Base-by-base conservation (phyloP, 2,329 filamentous ascomycete species). In the Botrytis pseudocinerea region DNA sequence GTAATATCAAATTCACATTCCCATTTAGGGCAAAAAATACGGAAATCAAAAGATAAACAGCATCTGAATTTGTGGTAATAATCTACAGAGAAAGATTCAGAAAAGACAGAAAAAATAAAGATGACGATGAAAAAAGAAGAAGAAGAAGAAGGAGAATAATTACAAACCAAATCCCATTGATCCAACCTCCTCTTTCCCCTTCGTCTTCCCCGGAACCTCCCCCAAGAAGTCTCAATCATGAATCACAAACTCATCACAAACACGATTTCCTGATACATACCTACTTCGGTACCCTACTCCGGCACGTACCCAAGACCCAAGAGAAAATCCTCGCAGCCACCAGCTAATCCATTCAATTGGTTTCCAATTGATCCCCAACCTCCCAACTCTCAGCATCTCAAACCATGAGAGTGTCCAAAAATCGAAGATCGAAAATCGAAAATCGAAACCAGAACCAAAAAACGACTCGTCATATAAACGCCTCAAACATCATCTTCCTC, bases 191-290 rank as follows among this genome's bases (percentile, higher is more conserved):
- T n/a, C 48, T 54, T 16, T 54, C 48, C 48, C 48, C 42, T 20
- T 20, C n/a, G 51, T 32, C 51, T 28, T 57, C 51, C 51, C 51
- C 51, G 51, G 51, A 57, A 28, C 48, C 48, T 51, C 48, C 22
- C 48, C 48, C 48, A 54, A 18, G n/a, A 57, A 28, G 51, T 57
- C 51, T 57, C 51, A 28, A 57, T 28, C n/a, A 12, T 28, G n/a
- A 18, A 57, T 57, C 51, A 57, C 51, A 57, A 57, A 57, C 51
- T 28, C n/a, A 57, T 57, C 51, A 57, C 51, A 57, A 54, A 54
- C 51, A n/a, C 51, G 48, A 2, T 8, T 28, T 54, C 14, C 51
- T 25, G 51, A 54, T 16, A 28, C 51, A 51, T 51, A 51, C 12
- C 25, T n/a, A 51, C 48, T 14, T 51, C 12, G 48, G 48, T 51